These are phyloP conservation scores for Rhizophagus sp. DNA, from an alignment of 192 early-diverging fungal genomes.

Conservation along the genomic window DNA sequence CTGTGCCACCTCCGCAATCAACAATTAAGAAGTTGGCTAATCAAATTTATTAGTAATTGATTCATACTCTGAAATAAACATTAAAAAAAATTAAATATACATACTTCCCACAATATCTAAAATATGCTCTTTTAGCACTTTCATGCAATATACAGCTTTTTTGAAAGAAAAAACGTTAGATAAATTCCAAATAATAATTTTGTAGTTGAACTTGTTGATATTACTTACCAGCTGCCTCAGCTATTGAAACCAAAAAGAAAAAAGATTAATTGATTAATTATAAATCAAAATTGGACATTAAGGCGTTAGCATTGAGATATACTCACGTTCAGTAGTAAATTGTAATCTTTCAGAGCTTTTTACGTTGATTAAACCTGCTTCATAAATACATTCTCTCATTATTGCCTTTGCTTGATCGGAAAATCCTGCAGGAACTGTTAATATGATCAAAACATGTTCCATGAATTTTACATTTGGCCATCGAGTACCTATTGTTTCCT, in stretches of 20 bases:
- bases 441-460: slow-evolving; percentile 1
- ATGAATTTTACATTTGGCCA: slow-evolving; percentile 16
- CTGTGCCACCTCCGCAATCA: slow-evolving; percentile 35
- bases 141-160: background rate
- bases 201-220: background rate
- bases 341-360: background rate
- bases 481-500: background rate
- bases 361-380: slow-evolving; percentile 41
- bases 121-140: background rate
- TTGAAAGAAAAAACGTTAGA: background rate
- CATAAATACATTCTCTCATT: slow-evolving; percentile 52
- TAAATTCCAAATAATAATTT: background rate
- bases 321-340: background rate
- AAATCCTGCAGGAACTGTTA: slow-evolving; percentile 59
- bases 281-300: background rate
- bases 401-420: slow-evolving; percentile 53
- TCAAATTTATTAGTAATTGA: background rate
- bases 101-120: background rate
- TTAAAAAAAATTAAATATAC: background rate
- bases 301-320: background rate
- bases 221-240: background rate
- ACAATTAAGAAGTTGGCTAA: slow-evolving; percentile 22
- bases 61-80: background rate
- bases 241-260: background rate
- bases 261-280: background rate